Evolutionary conservation across 129 eudicot species (phyloP), one percentile per base, ranked within the genome.

Genomic region (Chrysanthemum makinoi): DNA sequence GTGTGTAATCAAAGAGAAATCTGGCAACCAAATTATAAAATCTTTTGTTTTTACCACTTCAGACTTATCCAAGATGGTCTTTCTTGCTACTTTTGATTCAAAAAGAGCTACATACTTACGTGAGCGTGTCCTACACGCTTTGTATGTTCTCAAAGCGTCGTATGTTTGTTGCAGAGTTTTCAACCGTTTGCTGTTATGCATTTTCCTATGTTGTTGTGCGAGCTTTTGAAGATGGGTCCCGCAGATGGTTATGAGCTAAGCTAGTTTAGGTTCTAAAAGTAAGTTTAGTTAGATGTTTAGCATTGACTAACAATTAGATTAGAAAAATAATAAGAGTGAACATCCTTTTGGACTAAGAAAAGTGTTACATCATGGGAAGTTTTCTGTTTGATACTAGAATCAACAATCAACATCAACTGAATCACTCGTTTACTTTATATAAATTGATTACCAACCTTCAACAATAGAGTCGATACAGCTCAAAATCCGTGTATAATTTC

Each of bases 381-480:
- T 50, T 73, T 74, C 46, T 18, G 56, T 74, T 70, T 39, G 56
- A 57, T 57, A 14, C 63, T 10, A 20, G 64, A 43, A 58, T 54
- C 55, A 75, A 48, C 65, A 51, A 70, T 51, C 66, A 43, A 70
- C 44, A 9, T 70, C 66, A 53, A 70, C 51, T 16, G 20, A 76
- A 68, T 72, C 53, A 22, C 30, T 14, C 53, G 47, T 80, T 68
- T 24, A 69, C 72, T 66, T 72, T 68, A 33, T 58, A 65, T 9
- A 24, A 80, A 69, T 76, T 52, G 77, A 62, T 72, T 39, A 71
- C 84, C 75, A 63, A 77, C 87, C 77, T 62, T 65, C 56, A 67
- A 61, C 63, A 61, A 72, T 9, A 78, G 28, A 64, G 43, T 49
- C 51, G 17, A 7, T 15, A 64, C 53, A 64, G 16, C 16, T 19